A percentile compares a stretch with the other conserved stretches of the same genome.
Conservation (phyloP, 1,284 basidiomycete species). For the Cryptococcus floricola region DNA sequence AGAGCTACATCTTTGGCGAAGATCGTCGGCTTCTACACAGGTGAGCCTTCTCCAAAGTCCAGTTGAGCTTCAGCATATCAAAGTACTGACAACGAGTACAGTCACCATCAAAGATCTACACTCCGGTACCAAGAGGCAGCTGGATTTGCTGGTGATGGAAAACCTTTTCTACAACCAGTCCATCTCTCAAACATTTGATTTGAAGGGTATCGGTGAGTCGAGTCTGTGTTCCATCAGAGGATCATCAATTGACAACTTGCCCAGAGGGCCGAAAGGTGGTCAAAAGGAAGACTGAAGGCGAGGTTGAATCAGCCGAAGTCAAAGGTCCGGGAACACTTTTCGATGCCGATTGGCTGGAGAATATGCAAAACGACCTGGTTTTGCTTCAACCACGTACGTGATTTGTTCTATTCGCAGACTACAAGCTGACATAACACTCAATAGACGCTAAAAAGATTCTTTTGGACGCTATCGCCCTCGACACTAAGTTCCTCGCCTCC, state of each 20-base stretch:
- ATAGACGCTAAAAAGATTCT: constrained; percentile 62
- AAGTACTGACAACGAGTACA: constrained; percentile 1
- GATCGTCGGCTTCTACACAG: constrained; percentile 69
- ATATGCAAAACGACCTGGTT: constrained; percentile 61
- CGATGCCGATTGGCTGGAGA: constrained; percentile 77
- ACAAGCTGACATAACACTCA: too few species aligned
- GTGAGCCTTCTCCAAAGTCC: constrained; percentile 12
- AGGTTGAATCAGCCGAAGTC: constrained; percentile 7
- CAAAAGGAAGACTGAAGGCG: constrained; percentile 1
- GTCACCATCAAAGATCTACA: constrained; percentile 70
- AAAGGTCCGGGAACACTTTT: constrained; percentile 57
- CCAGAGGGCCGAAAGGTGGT: constrained; percentile 43
- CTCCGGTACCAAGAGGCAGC: constrained; percentile 59
- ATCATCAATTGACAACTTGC: not conserved
- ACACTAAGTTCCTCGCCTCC: constrained; percentile 65
- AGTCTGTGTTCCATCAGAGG: constrained; percentile 34
- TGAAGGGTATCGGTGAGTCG: constrained; percentile 72
- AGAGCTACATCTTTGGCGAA: constrained; percentile 67
- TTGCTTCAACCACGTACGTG: constrained; percentile 57
- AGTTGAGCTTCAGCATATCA: not conserved
- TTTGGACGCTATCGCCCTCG: constrained; percentile 62
- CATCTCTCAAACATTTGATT: constrained; percentile 65
- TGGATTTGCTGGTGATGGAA: constrained; percentile 74
- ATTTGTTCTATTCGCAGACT: not conserved
- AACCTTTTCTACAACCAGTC: constrained; percentile 69